Percentiles rank a stretch among this genome's conserved stretches.
These are phyloP conservation scores for Berkeleyomyces basicola DNA, from an alignment of 2,329 filamentous ascomycete species.

Conservation along the genomic window DNA sequence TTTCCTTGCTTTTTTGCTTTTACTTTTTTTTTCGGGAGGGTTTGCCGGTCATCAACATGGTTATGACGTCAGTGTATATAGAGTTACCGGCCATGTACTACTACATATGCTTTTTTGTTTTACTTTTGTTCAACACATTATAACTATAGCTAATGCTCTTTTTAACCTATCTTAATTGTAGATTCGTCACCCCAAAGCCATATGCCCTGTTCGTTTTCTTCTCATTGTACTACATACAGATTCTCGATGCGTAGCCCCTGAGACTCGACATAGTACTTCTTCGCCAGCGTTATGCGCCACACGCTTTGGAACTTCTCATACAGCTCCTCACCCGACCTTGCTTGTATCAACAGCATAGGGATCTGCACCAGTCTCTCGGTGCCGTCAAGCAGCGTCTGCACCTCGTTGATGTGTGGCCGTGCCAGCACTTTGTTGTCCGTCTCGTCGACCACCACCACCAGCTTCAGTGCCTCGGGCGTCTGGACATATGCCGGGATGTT, in stretches of 20 bases:
- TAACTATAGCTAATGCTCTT: neutral
- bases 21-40: neutral
- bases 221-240: conserved; percentile 31
- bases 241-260: conserved; percentile 68
- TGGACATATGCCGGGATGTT: conserved; percentile 63
- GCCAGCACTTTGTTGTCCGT: conserved; percentile 23
- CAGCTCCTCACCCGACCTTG: conserved; percentile 41
- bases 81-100: neutral
- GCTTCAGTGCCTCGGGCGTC: conserved; percentile 48
- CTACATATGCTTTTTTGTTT: neutral
- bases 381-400: conserved; percentile 55
- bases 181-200: neutral
- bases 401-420: conserved; percentile 56
- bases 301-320: conserved; percentile 47
- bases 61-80: neutral
- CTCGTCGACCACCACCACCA: conserved; percentile 57
- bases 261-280: conserved; percentile 66
- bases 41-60: neutral
- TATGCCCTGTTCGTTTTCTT: neutral
- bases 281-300: conserved; percentile 55
- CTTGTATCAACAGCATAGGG: conserved; percentile 68
- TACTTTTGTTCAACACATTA: neutral
- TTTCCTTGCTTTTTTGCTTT: neutral
- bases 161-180: neutral
- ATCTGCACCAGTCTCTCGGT: conserved; percentile 55